Evolutionary conservation across 352 stramenopile genomes (phyloP), one percentile per base, ranked within the genome.

Genomic region (Globisporangium perplexum): DNA sequence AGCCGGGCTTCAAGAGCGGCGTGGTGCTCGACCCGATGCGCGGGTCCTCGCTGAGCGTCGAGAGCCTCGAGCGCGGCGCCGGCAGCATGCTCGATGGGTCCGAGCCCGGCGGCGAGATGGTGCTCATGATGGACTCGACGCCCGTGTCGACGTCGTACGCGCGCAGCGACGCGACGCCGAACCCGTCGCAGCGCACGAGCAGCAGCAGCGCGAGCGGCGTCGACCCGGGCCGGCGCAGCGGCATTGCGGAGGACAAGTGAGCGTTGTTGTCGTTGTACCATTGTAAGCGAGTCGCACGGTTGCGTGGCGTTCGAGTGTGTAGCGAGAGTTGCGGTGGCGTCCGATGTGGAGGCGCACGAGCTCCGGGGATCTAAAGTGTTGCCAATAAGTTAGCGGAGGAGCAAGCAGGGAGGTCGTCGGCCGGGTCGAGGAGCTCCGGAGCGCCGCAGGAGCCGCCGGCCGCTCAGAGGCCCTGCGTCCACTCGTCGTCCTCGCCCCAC

Each of bases 401-500:
- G 28, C 38, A 22, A n/a, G n/a, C 38, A 20, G 14, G 26, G 14
- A 35, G 20, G 44, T 20, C 35, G 44, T 1, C n/a, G 42, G 18
- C 50, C 39, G 8, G 46, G 39, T 12, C 26, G 31, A 8, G 4
- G 10, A 38, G 3, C 10, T 38, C 31, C 31, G 31, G 10, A 43
- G 38, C 18, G 8, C 17, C 18, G 10, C 38, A 8, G 36, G 3
- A 12, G 5, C 22, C 17, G 17, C 38, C 55, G 24, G 18, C 24
- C 59, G 45, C 46, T 71, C 66, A 88, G 50, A 88, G 81, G 49
- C 74, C 68, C 59, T 88, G 79, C 26, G 83, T 78, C 82, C 82
- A 93, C 62, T 93, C 82, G 61, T 92, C 82, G 59, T 90, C 82
- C 53, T 90, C 77, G 38, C 79, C 82, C 76, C 79, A 87, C 53